Percentiles rank a stretch among this genome's conserved stretches.
Evolutionary conservation across 2,329 filamentous ascomycete species (phyloP).

Genomic region (Exophiala calicioides): DNA sequence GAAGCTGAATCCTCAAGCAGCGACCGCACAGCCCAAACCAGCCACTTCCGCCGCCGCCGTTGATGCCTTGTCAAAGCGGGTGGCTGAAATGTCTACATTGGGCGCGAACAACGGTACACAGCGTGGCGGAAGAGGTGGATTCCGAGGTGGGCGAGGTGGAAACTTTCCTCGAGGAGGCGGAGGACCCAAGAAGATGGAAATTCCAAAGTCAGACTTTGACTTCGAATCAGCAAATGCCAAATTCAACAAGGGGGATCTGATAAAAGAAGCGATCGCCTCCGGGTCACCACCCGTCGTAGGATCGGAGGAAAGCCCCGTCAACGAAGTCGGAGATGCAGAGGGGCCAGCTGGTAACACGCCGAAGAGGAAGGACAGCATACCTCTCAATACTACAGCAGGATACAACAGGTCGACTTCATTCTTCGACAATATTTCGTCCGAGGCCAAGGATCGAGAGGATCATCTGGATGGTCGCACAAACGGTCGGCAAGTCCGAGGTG

Average conservation of each 20-base stretch:
- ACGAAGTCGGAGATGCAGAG: slow-evolving; percentile 34
- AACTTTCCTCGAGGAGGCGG: slow-evolving; percentile 41
- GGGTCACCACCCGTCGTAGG: slow-evolving; percentile 64
- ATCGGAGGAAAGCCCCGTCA: slow-evolving; percentile 51
- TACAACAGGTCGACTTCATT: slow-evolving; percentile 92
- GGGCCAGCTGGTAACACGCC: slow-evolving; percentile 38
- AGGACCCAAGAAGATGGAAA: slow-evolving; percentile 69
- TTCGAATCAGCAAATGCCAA: slow-evolving; percentile 84
- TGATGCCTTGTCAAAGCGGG: slow-evolving; percentile 47
- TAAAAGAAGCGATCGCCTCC: slow-evolving; percentile 81
- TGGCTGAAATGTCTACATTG: slow-evolving; percentile 47
- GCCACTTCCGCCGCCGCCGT: slow-evolving; percentile 40
- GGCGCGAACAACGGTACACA: slow-evolving; percentile 40
- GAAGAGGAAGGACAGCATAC: slow-evolving; percentile 27
- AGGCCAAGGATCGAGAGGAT: slow-evolving; percentile 83
- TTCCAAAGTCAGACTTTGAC: slow-evolving; percentile 88
- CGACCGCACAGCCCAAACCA: slow-evolving; percentile 31
- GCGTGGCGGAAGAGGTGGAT: slow-evolving; percentile 42
- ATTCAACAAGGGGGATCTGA: slow-evolving; percentile 83
- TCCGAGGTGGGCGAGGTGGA: slow-evolving; percentile 50
- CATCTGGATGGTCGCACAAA: slow-evolving; percentile 66
- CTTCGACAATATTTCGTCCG: slow-evolving; percentile 97
- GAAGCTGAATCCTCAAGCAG: slow-evolving; percentile 41
- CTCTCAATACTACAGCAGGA: slow-evolving; percentile 47
- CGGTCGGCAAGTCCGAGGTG: slow-evolving; percentile 83